phyloP scores from a whole-genome alignment of 139 green algal species.

The Ettlia oleoabundans region DNA sequence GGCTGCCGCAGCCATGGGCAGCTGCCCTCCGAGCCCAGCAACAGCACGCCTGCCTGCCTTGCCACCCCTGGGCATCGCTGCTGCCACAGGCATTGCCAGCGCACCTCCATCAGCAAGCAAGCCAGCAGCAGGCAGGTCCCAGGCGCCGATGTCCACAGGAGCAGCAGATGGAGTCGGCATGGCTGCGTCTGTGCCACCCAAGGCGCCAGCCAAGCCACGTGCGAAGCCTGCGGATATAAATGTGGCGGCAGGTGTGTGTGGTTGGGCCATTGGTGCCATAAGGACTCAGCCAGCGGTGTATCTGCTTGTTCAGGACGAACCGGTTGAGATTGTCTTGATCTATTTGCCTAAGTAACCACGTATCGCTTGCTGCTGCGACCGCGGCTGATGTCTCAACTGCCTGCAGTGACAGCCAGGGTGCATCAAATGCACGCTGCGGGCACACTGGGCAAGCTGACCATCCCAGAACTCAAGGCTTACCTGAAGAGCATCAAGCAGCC shows the following conservation, averaged over 20 bases:
- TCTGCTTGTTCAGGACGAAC: no score
- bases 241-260: not conserved
- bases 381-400: not conserved
- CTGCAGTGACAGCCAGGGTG: slow-evolving; percentile 28
- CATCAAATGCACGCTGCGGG: slow-evolving; percentile 19
- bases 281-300: no score
- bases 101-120: not conserved
- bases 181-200: not conserved
- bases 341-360: not conserved
- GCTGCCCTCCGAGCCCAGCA: not conserved
- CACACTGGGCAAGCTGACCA: slow-evolving; percentile 50
- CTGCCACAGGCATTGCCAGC: slow-evolving; percentile 1
- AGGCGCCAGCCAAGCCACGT: slow-evolving; percentile 23
- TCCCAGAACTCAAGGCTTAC: slow-evolving; percentile 65
- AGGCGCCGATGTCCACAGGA: no score
- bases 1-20: not conserved
- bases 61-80: not conserved
- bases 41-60: not conserved
- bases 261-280: not conserved
- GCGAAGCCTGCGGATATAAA: slow-evolving; percentile 26
- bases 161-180: not conserved
- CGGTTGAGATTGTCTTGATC: not conserved
- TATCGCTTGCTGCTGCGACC: not conserved
- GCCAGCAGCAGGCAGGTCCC: not conserved
- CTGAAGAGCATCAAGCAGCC: slow-evolving; percentile 57